Percentiles rank a stretch among this genome's conserved stretches.
phyloP scores from a whole-genome alignment of 495 filamentous ascomycete species.

The Neohortaea acidophila region DNA sequence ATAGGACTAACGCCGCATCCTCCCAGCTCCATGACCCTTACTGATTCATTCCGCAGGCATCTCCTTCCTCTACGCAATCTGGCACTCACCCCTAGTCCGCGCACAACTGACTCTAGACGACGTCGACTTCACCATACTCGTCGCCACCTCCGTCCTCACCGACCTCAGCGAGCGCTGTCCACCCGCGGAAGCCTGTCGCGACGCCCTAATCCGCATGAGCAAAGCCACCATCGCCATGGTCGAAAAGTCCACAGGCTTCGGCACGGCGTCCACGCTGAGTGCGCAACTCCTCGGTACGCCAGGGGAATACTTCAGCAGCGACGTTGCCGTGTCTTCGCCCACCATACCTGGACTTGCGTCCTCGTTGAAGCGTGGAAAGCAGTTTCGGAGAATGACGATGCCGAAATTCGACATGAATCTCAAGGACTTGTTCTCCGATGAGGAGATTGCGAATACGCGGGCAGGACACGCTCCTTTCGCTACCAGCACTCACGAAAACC shows the following conservation, averaged over 20 bases:
- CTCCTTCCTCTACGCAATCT: constrained; percentile 91
- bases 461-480: constrained; percentile 22
- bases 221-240: constrained; percentile 91
- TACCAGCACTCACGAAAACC: constrained; percentile 5
- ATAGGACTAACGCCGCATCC: too few species aligned
- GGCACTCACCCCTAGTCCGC: constrained; percentile 73
- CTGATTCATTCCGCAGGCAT: constrained; percentile 41
- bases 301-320: constrained; percentile 16
- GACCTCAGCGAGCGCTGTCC: constrained; percentile 67
- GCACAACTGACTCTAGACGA: constrained; percentile 53
- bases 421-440: constrained; percentile 37
- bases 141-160: constrained; percentile 75
- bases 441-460: constrained; percentile 17
- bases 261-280: constrained; percentile 9
- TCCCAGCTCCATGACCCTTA: too few species aligned
- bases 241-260: constrained; percentile 40
- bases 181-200: constrained; percentile 69
- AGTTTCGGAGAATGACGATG: constrained; percentile 22
- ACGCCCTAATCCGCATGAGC: constrained; percentile 90
- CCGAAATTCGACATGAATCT: constrained; percentile 54
- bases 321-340: not conserved
- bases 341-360: too few species aligned
- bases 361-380: too few species aligned
- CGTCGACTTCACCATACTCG: constrained; percentile 87
- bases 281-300: constrained; percentile 10